These are phyloP conservation scores for Nigrospora sphaerica DNA, from an alignment of 2,329 filamentous ascomycete genomes.

Conservation along the genomic window DNA sequence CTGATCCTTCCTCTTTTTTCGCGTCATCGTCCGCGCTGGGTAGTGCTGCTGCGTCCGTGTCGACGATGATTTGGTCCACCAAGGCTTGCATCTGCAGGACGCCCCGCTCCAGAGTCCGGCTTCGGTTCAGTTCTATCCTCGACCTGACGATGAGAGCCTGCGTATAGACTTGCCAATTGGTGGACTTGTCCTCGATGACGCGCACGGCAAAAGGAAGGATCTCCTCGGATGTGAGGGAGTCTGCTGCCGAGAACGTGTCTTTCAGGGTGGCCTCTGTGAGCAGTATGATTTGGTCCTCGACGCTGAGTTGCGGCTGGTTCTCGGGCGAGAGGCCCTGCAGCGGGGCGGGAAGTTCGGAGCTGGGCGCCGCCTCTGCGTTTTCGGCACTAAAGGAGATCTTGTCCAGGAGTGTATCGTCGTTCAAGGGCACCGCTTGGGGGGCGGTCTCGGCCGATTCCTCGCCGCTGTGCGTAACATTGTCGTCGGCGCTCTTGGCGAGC, in stretches of 20 bases:
- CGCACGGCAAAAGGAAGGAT: conserved; percentile 85
- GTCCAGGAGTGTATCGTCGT: conserved; percentile 90
- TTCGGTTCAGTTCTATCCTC: conserved; percentile 80
- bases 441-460: conserved; percentile 14
- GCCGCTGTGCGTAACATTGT: conserved; percentile 10
- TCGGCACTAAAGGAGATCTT: conserved; percentile 69
- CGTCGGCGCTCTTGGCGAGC: conserved; percentile 65
- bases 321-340: conserved; percentile 65
- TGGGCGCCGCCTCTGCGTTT: conserved; percentile 22
- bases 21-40: conserved; percentile 10
- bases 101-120: conserved; percentile 81
- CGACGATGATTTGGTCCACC: conserved; percentile 89
- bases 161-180: conserved; percentile 97
- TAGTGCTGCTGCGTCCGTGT: conserved; percentile 41
- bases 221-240: conserved; percentile 87
- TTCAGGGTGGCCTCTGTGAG: conserved; percentile 83
- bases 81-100: conserved; percentile 90
- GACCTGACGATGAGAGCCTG: conserved; percentile 86
- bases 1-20: background rate
- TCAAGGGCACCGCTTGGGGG: conserved; percentile 69
- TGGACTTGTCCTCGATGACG: conserved; percentile 80
- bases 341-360: conserved; percentile 45
- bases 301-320: conserved; percentile 71
- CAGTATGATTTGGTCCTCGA: conserved; percentile 85
- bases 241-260: conserved; percentile 75